Evolutionary conservation across 2,329 filamentous ascomycete genomes (phyloP), one percentile per base, ranked within the genome.

Genomic region (Curvularia hawaiiensis): DNA sequence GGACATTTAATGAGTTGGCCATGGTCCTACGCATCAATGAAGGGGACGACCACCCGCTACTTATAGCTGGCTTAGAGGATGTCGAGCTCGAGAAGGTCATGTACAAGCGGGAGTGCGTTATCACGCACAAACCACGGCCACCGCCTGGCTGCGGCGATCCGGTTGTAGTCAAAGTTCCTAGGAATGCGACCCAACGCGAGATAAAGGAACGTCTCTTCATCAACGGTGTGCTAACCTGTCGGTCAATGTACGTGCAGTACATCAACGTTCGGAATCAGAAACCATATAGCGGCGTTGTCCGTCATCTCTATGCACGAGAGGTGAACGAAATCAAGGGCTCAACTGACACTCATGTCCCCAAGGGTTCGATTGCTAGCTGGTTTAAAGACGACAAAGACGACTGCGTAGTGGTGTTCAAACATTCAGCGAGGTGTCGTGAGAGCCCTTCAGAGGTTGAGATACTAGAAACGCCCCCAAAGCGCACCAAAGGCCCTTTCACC

Each of bases 1-100:
- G 56, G 39, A 70, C 67, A n/a, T 4, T 45, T 0, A 61, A 63
- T 18, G 61, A 63, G 20, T 41, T 63, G 0, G 49, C 35, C 6
- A 61, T 63, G 41, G 33, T 59, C 0, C 35, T 63, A 0, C n/a
- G 20, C 1, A 39, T 59, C 3, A 4, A 44, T 2, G 54, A 62
- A 28, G n/a, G 41, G 26, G 61, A 62, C 9, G 3, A n/a, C 1
- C 46, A 28, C 2, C 8, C 48, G 1, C 22, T 41, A 24, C 43
- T 60, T 16, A 26, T 60, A 12, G 40, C 49, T 10, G 54, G 56
- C 0, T 14, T 56, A n/a, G 38, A 53, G 16, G 52, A 56, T 7
- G 6, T 61, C 5, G 11, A 22, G 10, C 14, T 41, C 7, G 30
- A 56, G 2, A 50, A 63, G 0, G 47, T 61, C 0, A 1, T 41